Percentiles rank a stretch among this genome's conserved stretches.
Evolutionary conservation across 1,139 yeast species (phyloP).

Genomic region (Hansenula lynferdii): DNA sequence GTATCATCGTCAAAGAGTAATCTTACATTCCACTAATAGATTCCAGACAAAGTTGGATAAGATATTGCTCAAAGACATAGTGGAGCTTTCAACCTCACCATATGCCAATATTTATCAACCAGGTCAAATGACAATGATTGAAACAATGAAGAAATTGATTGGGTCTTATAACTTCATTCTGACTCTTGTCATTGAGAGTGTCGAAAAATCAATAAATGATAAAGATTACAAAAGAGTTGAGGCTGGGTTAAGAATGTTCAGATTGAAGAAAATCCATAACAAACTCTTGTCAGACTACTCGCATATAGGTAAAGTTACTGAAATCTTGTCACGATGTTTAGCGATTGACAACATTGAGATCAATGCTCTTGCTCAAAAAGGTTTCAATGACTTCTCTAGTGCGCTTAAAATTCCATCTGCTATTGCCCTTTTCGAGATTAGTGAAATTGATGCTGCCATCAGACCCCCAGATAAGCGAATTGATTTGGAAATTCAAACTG

Average conservation of each 20-base stretch:
- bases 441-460: conserved; percentile 41
- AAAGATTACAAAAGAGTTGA: conserved; percentile 57
- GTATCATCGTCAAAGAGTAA: conserved; percentile 72
- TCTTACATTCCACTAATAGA: conserved; percentile 72
- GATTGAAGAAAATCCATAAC: conserved; percentile 46
- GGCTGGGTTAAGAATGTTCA: conserved; percentile 59
- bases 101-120: conserved; percentile 66
- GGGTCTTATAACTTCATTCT: conserved; percentile 60
- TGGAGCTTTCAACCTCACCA: conserved; percentile 60
- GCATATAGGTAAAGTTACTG: conserved; percentile 42
- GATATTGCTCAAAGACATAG: conserved; percentile 62
- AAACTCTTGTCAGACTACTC: conserved; percentile 55
- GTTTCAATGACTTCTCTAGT: conserved; percentile 43
- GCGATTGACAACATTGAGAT: conserved; percentile 55
- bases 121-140: conserved; percentile 67
- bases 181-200: conserved; percentile 33
- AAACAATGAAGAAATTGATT: conserved; percentile 67
- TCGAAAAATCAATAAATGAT: conserved; percentile 47
- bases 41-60: conserved; percentile 67
- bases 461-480: conserved; percentile 60
- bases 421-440: conserved; percentile 48
- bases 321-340: conserved; percentile 52
- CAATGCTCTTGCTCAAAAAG: conserved; percentile 43
- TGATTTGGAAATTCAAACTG: conserved; percentile 50
- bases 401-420: conserved; percentile 54